Base-by-base conservation (phyloP, 2,329 filamentous ascomycete genomes). In the Incumbomyces delicatus region DNA sequence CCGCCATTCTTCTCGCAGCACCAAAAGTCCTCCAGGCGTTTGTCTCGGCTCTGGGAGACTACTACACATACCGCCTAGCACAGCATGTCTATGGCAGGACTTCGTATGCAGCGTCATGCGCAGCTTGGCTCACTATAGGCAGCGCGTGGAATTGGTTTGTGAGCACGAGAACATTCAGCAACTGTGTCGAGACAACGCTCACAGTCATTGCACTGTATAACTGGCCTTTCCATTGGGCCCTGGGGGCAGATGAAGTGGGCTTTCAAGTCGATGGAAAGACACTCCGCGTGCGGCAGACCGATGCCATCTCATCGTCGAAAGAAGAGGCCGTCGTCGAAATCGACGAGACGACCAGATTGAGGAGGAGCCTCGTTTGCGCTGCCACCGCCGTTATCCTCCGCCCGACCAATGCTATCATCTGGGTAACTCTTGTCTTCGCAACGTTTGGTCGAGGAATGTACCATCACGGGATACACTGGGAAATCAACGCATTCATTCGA, bases 91-190 rank as follows among this genome's bases (percentile, higher is more conserved):
- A 88, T 62, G 87, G 87, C 34, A 64, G 64, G 30, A 71, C 74
- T 45, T 83, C 75, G 61, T 72, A 74, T 57, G 73, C 76, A 38
- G 75, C 86, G 38, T 82, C 78, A 70, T 78, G 82, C 53, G 77
- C 84, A 81, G 71, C 94, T 38, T 74, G 76, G 49, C 74, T 92
- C 66, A 81, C 80, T 2, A 64, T 85, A 36, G 70, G 81, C 58
- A 94, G 81, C 64, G 87, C 92, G 6, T 98, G 92, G 88, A 87
- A 95, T 63, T 96, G 87, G 86, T 96, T 92, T 66, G 92, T 84
- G 66, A 92, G 88, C 1, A 90, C 88, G 0, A 78, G 92, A 39
- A 95, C 92, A 1, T 83, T 98, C 60, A 95, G 90, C 46, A 98
- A 98, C 67, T 92, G 83, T 44, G 71, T 96, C 3, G 92, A 98